A percentile compares a stretch with the other conserved stretches of the same genome.
phyloP scores from a whole-genome alignment of 129 eudicot genomes.

The Logfia minima region DNA sequence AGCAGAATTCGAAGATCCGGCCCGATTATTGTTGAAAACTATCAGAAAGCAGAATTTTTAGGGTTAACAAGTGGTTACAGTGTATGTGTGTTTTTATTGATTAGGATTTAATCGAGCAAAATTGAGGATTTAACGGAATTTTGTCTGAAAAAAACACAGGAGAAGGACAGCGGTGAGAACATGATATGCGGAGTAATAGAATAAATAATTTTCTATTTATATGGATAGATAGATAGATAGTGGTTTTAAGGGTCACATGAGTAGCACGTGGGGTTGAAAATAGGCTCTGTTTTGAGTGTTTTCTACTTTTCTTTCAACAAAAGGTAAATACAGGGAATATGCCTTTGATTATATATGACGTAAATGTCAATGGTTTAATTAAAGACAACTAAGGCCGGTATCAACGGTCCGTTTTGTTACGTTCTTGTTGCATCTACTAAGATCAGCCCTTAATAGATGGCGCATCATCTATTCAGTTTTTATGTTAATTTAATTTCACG shows the following conservation, averaged over 20 bases:
- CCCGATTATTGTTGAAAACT: background rate
- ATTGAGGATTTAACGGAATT: conserved; percentile 1
- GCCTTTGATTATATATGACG: conserved; percentile 28
- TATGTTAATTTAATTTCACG: no score
- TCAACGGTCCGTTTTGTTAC: no score
- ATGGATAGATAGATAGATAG: background rate
- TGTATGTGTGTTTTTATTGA: background rate
- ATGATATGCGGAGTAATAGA: background rate
- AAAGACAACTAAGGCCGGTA: background rate
- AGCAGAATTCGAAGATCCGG: background rate
- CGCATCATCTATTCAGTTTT: no score
- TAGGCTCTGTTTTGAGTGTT: background rate
- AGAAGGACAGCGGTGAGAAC: conserved; percentile 1
- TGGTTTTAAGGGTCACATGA: conserved; percentile 1
- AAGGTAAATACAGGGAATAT: conserved; percentile 12
- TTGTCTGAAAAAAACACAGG: background rate
- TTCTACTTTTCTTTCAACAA: conserved; percentile 13
- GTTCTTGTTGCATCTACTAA: no score
- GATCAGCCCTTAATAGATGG: no score
- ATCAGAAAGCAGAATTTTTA: background rate
- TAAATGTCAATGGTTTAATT: conserved; percentile 25
- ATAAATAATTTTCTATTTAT: conserved; percentile 10
- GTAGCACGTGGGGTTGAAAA: conserved; percentile 24
- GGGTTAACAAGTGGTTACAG: background rate
- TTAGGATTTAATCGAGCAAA: background rate